phyloP scores from a whole-genome alignment of 2,329 filamentous ascomycete species.

The Neocucurbitaria cava region DNA sequence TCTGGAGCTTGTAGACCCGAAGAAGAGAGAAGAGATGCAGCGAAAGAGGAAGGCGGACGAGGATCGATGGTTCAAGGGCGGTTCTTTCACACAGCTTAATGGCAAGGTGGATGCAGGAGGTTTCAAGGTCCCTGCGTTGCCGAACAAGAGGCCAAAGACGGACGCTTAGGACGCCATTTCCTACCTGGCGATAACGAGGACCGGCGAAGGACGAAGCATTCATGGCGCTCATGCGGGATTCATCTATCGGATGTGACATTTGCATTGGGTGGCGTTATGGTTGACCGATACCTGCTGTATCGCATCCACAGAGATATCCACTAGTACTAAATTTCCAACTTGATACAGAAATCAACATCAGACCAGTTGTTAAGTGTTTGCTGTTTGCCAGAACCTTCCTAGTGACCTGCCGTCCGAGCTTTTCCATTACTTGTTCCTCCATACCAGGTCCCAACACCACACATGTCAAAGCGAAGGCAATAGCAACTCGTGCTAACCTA shows the following conservation, averaged over 20 bases:
- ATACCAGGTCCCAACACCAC: too few relatives aligned
- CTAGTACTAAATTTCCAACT: not conserved
- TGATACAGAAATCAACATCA: too few relatives aligned
- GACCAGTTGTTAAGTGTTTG: too few relatives aligned
- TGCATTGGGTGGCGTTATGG: constrained; percentile 7
- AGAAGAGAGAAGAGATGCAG: constrained; percentile 83
- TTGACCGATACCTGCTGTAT: not conserved
- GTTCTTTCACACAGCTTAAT: constrained; percentile 91
- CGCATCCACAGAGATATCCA: not conserved
- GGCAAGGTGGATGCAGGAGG: constrained; percentile 64
- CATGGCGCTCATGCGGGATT: constrained; percentile 1
- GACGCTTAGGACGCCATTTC: constrained; percentile 12
- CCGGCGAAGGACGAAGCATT: not conserved
- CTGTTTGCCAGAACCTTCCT: too few relatives aligned
- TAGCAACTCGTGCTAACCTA: too few relatives aligned
- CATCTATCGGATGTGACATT: not conserved
- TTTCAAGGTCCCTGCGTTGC: constrained; percentile 84
- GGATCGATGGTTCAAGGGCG: constrained; percentile 95
- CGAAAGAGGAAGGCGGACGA: constrained; percentile 93
- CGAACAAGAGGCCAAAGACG: constrained; percentile 69
- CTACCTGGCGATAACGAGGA: not conserved
- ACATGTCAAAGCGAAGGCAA: too few relatives aligned
- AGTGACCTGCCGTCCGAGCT: too few relatives aligned
- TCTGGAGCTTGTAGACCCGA: constrained; percentile 92
- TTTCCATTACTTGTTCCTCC: too few relatives aligned